These are phyloP conservation scores for Leptodontidium sp. DNA, from an alignment of 2,329 filamentous ascomycete species.

Conservation along the genomic window DNA sequence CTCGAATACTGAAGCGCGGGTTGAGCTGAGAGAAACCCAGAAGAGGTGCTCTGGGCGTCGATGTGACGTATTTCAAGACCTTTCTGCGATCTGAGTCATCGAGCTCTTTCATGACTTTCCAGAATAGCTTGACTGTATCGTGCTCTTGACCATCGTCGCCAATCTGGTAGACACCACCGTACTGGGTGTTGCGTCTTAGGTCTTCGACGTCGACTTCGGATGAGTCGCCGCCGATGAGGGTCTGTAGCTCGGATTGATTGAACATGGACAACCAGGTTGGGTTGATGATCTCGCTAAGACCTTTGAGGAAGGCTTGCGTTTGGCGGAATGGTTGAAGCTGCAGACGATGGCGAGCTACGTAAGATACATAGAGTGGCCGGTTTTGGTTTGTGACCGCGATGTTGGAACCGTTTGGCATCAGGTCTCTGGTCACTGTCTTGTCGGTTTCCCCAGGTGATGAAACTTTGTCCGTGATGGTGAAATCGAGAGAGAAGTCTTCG, in stretches of 20 bases:
- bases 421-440: slow-evolving; percentile 74
- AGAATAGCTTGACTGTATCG: slow-evolving; percentile 85
- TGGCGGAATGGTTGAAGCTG: slow-evolving; percentile 82
- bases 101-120: slow-evolving; percentile 84
- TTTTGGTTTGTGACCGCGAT: slow-evolving; percentile 90
- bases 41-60: slow-evolving; percentile 87
- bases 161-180: slow-evolving; percentile 86
- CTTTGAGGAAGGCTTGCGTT: slow-evolving; percentile 86
- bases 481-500: slow-evolving; percentile 82
- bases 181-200: slow-evolving; percentile 82
- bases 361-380: slow-evolving; percentile 91
- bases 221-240: slow-evolving; percentile 87
- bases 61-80: slow-evolving; percentile 95
- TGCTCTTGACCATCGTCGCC: slow-evolving; percentile 92
- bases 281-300: slow-evolving; percentile 86
- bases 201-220: slow-evolving; percentile 88
- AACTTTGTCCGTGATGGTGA: slow-evolving; percentile 82
- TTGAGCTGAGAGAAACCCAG: slow-evolving; percentile 87
- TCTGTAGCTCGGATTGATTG: slow-evolving; percentile 94
- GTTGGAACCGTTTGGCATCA: slow-evolving; percentile 80
- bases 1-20: slow-evolving; percentile 88
- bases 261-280: slow-evolving; percentile 98
- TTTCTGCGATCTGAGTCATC: slow-evolving; percentile 80
- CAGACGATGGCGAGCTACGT: slow-evolving; percentile 87
- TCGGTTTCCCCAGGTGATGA: slow-evolving; percentile 56